Evolutionary conservation across 192 early-diverging fungal species (phyloP).

Genomic region (Anaeromyces robustus): DNA sequence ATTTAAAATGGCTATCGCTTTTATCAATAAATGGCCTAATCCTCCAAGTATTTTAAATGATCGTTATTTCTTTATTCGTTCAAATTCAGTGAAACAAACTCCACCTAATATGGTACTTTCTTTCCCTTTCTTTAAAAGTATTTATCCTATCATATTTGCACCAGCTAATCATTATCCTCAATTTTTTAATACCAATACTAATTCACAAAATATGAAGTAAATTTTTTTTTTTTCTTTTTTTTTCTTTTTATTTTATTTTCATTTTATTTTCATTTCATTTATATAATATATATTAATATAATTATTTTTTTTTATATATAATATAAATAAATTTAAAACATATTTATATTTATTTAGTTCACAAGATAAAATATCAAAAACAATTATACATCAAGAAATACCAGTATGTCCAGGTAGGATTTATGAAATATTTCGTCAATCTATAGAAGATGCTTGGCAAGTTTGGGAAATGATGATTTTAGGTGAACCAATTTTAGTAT

Average conservation of each 20-base stretch:
- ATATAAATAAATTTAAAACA: slow-evolving; percentile 54
- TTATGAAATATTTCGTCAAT: slow-evolving; percentile 63
- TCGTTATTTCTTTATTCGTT: slow-evolving; percentile 54
- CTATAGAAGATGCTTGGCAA: slow-evolving; percentile 69
- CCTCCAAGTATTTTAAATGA: slow-evolving; percentile 63
- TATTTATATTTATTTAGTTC: slow-evolving; percentile 44
- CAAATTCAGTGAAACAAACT: slow-evolving; percentile 5
- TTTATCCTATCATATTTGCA: not conserved
- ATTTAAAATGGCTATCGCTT: slow-evolving; percentile 7
- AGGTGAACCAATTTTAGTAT: slow-evolving; percentile 76
- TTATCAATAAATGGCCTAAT: slow-evolving; percentile 32
- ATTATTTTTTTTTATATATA: no score
- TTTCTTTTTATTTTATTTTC: not conserved
- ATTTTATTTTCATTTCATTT: not conserved
- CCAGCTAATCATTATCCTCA: not conserved
- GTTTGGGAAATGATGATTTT: slow-evolving; percentile 91
- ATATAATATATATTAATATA: no score
- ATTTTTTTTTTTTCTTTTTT: not conserved
- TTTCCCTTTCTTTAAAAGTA: not conserved
- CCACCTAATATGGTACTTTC: not conserved
- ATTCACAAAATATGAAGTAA: not conserved
- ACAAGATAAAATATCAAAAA: slow-evolving; percentile 14
- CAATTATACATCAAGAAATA: not conserved
- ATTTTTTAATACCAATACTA: not conserved
- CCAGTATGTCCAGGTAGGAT: slow-evolving; percentile 25